phyloP scores from a whole-genome alignment of 805 yeast species.

The Debaryomyces hansenii region DNA sequence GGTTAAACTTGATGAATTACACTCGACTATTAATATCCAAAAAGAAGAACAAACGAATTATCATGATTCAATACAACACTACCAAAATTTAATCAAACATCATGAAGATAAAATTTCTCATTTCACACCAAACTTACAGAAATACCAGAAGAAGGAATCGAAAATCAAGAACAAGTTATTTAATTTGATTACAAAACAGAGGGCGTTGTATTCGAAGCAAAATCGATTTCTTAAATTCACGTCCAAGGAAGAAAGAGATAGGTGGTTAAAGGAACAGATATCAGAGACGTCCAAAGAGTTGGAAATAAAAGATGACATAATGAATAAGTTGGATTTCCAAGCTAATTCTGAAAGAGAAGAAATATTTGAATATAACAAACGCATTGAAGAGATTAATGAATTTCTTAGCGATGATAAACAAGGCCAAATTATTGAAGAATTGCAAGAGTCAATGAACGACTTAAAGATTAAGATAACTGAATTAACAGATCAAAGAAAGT shows the following conservation, averaged over 20 bases:
- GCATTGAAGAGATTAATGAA: slow-evolving; percentile 13
- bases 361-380: slow-evolving; percentile 14
- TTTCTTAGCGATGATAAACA: slow-evolving; percentile 9
- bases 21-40: slow-evolving; percentile 30
- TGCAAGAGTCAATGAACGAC: slow-evolving; percentile 39
- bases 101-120: slow-evolving; percentile 38
- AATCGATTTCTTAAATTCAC: slow-evolving; percentile 65
- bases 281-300: slow-evolving; percentile 29
- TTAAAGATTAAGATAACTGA: slow-evolving; percentile 42
- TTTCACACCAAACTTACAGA: slow-evolving; percentile 42
- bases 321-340: slow-evolving; percentile 21
- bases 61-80: slow-evolving; percentile 16
- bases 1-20: slow-evolving; percentile 45
- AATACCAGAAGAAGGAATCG: slow-evolving; percentile 41
- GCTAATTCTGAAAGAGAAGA: slow-evolving; percentile 23
- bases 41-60: slow-evolving; percentile 27
- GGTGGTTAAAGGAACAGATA: slow-evolving; percentile 63
- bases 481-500: slow-evolving; percentile 66
- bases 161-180: slow-evolving; percentile 37
- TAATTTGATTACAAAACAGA: slow-evolving; percentile 51
- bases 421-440: slow-evolving; percentile 6
- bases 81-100: slow-evolving; percentile 27
- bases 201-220: slow-evolving; percentile 65
- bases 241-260: slow-evolving; percentile 58
- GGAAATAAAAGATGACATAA: slow-evolving; percentile 19